Base-by-base conservation (phyloP, 2,329 filamentous ascomycete species). In the Podosphaera fusca region DNA sequence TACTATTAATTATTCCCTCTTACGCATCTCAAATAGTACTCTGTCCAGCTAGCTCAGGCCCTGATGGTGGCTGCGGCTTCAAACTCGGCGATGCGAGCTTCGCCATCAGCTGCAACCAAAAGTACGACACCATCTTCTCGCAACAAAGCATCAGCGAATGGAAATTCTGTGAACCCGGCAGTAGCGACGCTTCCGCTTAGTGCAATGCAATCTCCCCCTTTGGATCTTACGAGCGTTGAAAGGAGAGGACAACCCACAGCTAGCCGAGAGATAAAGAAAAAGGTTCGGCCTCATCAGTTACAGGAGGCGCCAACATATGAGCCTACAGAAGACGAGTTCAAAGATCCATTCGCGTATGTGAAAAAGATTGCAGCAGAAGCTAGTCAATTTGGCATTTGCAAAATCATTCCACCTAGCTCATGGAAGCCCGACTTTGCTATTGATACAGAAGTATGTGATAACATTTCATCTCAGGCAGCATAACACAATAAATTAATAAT, bases 381-480 rank as follows among this genome's bases (percentile, higher is more conserved):
- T 31, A 79, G 77, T 62, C 81, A 89, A 64, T 96, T 85, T 70
- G 92, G 92, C 55, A 85, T 98, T 56, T 89, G 88, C 76, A 95
- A 95, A 70, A 87, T 98, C 60, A 85, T 98, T 58, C 92, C 92
- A 4, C 92, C 92, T 0, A 87, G 92, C 61, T 81, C 77, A 38
- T 98, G 92, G 92, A 90, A 94, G 65, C 92, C 92, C 6, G 77
- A 87, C 14, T 96, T 98, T 69, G 89, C 89, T 49, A 94, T 98
- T 66, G 88, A 98, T 67, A 96, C 90, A 30, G 88, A 95, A 81
- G 90, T 95, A 75, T 50, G 66, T 60, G 42, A 21, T 34, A 36
- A 14, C 14, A n/a, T 36, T 56, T 9, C 3, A 8, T 31, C 29
- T 31, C 47, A 50, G 10, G 33, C 10, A 42, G 10, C 10, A 42